Conservation (phyloP, 2,329 filamentous ascomycete genomes). For the Diplodia scrobiculata region DNA sequence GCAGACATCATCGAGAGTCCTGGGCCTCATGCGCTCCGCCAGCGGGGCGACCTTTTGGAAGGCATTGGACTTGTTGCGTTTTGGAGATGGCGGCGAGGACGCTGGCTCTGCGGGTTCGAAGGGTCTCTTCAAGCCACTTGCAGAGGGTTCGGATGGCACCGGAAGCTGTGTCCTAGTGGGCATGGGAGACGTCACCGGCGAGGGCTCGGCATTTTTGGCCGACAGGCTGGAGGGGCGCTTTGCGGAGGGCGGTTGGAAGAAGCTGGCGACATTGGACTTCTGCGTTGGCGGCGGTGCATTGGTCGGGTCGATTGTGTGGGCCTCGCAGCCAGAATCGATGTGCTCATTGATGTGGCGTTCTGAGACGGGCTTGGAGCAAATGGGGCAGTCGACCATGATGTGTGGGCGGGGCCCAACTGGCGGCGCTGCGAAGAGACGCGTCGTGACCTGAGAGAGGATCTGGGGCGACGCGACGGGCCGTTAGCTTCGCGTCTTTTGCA, state of each 20-base stretch:
- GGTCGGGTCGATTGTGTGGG: constrained; percentile 62
- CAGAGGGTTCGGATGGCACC: neutral
- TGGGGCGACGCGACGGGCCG: constrained; percentile 21
- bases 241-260: constrained; percentile 59
- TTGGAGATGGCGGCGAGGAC: constrained; percentile 50
- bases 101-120: constrained; percentile 24
- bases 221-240: constrained; percentile 41
- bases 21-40: constrained; percentile 90
- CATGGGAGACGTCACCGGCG: constrained; percentile 33
- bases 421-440: neutral
- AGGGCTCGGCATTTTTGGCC: constrained; percentile 34
- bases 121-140: constrained; percentile 2
- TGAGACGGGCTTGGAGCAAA: constrained; percentile 74
- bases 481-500: neutral
- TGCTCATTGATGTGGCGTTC: constrained; percentile 81
- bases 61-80: constrained; percentile 61
- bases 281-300: constrained; percentile 36
- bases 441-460: neutral
- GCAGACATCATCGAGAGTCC: constrained; percentile 78
- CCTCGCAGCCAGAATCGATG: constrained; percentile 79
- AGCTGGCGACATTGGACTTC: constrained; percentile 52
- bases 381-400: constrained; percentile 71
- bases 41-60: constrained; percentile 75
- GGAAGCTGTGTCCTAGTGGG: constrained; percentile 18
- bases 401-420: constrained; percentile 8